These are phyloP conservation scores for Salix viminalis DNA, from an alignment of 345 rosid genomes.

Conservation along the genomic window DNA sequence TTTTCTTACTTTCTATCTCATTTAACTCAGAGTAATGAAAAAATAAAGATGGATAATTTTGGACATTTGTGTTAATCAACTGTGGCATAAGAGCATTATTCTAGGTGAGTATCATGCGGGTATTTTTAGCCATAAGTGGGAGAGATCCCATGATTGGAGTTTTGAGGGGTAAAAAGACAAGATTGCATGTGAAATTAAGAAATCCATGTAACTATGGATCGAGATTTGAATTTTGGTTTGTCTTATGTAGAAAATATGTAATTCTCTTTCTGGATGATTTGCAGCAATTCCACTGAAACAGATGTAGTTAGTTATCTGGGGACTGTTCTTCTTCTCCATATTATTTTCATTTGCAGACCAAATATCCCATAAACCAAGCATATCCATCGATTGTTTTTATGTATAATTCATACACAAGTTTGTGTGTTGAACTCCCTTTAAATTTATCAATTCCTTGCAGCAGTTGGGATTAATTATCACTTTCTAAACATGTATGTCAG, in stretches of 20 bases:
- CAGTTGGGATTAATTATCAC: not conserved
- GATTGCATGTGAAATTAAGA: not conserved
- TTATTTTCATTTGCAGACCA: not conserved
- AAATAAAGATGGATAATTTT: not conserved
- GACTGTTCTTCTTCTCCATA: not conserved
- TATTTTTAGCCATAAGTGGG: not conserved
- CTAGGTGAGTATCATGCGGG: not conserved
- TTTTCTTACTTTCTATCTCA: not conserved
- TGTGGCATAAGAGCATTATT: not conserved
- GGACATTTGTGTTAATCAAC: not conserved
- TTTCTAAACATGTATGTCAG: not conserved
- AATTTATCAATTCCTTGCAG: not conserved
- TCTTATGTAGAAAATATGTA: not conserved
- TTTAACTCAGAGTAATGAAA: not conserved
- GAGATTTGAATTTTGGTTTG: not conserved
- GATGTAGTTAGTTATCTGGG: not conserved
- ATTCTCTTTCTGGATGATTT: not conserved
- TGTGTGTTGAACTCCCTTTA: not conserved
- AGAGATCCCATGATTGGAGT: not conserved
- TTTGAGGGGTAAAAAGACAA: not conserved
- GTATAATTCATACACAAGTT: not conserved
- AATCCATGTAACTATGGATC: not conserved
- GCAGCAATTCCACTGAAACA: not conserved
- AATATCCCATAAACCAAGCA: not conserved
- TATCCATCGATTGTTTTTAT: not conserved